Base-by-base conservation (phyloP, 2,329 filamentous ascomycete genomes). In the Dactylonectria macrodidyma region DNA sequence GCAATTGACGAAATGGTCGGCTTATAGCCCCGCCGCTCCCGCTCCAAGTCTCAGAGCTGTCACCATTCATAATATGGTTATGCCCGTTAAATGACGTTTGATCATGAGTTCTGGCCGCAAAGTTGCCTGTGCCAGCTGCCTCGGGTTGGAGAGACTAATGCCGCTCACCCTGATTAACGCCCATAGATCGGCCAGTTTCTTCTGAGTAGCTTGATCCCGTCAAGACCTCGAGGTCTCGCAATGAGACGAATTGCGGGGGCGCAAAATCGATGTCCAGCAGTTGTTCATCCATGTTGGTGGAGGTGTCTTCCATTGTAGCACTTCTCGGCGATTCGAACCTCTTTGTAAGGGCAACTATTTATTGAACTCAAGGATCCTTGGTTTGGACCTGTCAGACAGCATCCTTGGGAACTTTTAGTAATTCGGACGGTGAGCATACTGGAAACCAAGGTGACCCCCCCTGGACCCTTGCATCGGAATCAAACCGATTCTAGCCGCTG, bases 141-240 rank as follows among this genome's bases (percentile, higher is more conserved):
- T 56, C 62, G 33, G 50, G 51, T 30, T 24, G 34, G 34, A n/a
- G 33, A 47, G 50, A 50, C 62, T 65, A 65, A 65, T 59, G 41
- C 22, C 48, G 36, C 52, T 55, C 30, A 33, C 50, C 62, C 41
- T 65, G 56, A 19, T 33, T 30, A 55, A 30, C 22, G 22, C 16
- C 10, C 26, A 30, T 48, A 41, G 10, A 9, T 12, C 24, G 26
- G 14, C 10, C 48, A 30, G 47, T 26, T 16, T 50, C 47, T 50
- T 19, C 38, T 14, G 30, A 14, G 7, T 63, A 19, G n/a, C 41
- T 12, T 12, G 24, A 56, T 14, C n/a, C 46, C 5, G 46, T 7
- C 22, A 14, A 24, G 36, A 24, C 5, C 16, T 56, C 56, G 14
- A 55, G 16, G 14, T 56, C 47, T 11, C 38, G 33, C 33, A 50